Conservation (phyloP, 2,329 filamentous ascomycete genomes). For the Teratosphaeria destructans region DNA sequence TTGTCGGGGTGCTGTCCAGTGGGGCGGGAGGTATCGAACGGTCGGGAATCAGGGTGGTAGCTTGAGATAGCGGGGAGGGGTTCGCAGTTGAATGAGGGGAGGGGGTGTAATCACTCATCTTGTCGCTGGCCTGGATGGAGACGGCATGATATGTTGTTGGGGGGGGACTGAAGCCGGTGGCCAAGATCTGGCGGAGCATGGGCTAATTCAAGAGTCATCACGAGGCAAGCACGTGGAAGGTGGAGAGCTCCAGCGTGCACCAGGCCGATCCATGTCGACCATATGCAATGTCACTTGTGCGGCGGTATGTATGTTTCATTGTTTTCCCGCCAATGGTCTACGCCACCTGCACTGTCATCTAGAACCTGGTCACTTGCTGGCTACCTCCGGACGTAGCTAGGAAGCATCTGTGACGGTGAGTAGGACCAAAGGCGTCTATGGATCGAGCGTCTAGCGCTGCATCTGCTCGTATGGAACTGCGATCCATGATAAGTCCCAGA, state of each 20-base stretch:
- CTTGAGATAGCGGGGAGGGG: constrained; percentile 3
- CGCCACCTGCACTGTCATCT: no score
- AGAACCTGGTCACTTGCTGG: no score
- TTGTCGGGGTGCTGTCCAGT: constrained; percentile 9
- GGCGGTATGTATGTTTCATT: not conserved
- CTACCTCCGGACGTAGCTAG: no score
- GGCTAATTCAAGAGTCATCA: not conserved
- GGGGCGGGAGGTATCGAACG: constrained; percentile 15
- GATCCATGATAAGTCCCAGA: no score
- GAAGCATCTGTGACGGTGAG: no score
- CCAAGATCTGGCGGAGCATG: not conserved
- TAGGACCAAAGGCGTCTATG: no score
- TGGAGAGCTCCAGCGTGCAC: not conserved
- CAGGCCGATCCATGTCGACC: not conserved
- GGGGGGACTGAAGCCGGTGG: not conserved
- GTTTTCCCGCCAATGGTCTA: no score
- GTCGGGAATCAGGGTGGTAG: constrained; percentile 12
- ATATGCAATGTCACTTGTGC: not conserved
- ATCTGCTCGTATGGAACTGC: no score
- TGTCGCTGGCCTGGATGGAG: not conserved
- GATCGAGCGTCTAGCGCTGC: no score
- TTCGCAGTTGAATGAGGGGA: constrained; percentile 12
- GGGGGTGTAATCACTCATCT: constrained; percentile 3
- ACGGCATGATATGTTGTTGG: not conserved
- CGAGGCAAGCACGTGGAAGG: not conserved